Percentiles rank a stretch among this genome's conserved stretches.
Conservation (phyloP, 1,139 yeast genomes). For the Candida mesenterica region DNA sequence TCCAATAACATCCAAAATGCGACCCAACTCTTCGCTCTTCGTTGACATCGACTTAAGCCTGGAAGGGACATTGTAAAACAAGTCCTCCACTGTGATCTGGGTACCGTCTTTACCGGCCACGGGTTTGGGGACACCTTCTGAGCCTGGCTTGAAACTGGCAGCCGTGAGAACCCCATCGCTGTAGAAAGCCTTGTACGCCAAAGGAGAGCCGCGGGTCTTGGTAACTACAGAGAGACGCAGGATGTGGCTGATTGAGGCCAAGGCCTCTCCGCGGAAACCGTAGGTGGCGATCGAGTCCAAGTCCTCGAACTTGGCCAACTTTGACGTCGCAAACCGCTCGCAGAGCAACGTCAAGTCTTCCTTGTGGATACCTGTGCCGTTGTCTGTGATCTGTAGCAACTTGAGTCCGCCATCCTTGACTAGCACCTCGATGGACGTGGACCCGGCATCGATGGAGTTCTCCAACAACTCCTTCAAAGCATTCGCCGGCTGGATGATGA, state of each 20-base stretch:
- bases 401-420: constrained; percentile 57
- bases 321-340: constrained; percentile 59
- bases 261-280: constrained; percentile 64
- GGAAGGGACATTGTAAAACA: constrained; percentile 86
- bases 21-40: constrained; percentile 70
- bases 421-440: constrained; percentile 48
- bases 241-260: constrained; percentile 62
- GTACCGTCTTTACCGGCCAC: constrained; percentile 90
- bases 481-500: constrained; percentile 89
- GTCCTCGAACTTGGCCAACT: constrained; percentile 49
- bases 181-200: constrained; percentile 72
- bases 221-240: constrained; percentile 74
- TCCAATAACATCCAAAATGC: constrained; percentile 79
- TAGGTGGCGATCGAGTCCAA: constrained; percentile 48
- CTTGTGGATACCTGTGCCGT: constrained; percentile 49
- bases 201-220: constrained; percentile 54
- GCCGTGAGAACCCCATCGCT: constrained; percentile 58
- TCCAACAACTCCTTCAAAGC: constrained; percentile 58
- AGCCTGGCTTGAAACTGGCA: constrained; percentile 29
- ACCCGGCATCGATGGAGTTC: constrained; percentile 52
- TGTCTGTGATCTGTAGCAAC: constrained; percentile 51
- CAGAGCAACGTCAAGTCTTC: constrained; percentile 50
- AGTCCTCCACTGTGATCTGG: constrained; percentile 78
- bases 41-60: constrained; percentile 66
- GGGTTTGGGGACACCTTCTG: constrained; percentile 55